A percentile compares a stretch with the other conserved stretches of the same genome.
phyloP scores from a whole-genome alignment of 768 basidiomycete species.

The Sporobolomyces phaffii region DNA sequence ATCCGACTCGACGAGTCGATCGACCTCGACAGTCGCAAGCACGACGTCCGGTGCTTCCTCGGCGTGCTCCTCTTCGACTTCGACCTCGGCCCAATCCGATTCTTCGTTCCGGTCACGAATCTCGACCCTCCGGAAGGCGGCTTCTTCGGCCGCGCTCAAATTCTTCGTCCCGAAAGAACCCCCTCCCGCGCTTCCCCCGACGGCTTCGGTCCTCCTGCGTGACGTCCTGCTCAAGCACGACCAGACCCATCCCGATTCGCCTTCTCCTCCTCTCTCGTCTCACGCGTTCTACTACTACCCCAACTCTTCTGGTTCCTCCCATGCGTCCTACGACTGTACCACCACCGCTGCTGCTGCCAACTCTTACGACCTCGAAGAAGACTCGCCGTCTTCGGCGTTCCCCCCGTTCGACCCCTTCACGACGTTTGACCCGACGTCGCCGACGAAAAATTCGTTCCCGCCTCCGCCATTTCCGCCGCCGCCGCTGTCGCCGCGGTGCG shows the following conservation, averaged over 20 bases:
- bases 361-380: not conserved
- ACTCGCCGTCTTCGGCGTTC: constrained; percentile 6
- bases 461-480: not conserved
- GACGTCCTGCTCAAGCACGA: constrained; percentile 8
- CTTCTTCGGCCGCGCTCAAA: constrained; percentile 7
- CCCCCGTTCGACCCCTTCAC: constrained; percentile 11
- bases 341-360: too few relatives aligned
- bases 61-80: not conserved
- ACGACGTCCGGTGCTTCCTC: not conserved
- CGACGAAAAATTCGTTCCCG: not conserved
- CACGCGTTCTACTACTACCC: not conserved
- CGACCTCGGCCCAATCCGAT: not conserved
- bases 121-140: constrained; percentile 2
- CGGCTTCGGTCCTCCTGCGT: not conserved
- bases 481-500: not conserved
- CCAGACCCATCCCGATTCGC: constrained; percentile 1
- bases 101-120: not conserved
- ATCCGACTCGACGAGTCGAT: not conserved
- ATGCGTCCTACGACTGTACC: not conserved
- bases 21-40: not conserved
- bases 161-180: not conserved
- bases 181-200: not conserved
- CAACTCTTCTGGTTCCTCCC: not conserved
- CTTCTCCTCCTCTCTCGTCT: not conserved
- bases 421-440: not conserved